Evolutionary conservation across 805 yeast species (phyloP).

Genomic region (Ogataea philodendri): DNA sequence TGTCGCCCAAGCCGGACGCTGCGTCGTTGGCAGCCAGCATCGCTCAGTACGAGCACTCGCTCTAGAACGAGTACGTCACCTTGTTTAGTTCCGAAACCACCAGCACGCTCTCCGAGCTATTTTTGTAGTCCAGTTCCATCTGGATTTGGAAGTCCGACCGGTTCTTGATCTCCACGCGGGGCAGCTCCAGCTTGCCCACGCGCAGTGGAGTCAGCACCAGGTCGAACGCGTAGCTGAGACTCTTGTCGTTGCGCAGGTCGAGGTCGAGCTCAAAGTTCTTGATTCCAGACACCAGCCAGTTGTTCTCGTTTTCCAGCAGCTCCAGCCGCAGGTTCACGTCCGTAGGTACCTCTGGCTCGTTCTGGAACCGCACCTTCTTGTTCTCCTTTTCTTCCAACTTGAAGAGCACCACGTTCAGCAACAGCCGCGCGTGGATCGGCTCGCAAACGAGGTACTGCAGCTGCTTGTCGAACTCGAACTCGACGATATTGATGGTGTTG

Average conservation of each 20-base stretch:
- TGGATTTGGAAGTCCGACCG: conserved; percentile 34
- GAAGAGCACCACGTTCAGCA: conserved; percentile 32
- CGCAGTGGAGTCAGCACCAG: conserved; percentile 69
- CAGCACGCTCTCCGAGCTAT: conserved; percentile 64
- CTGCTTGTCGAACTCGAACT: conserved; percentile 39
- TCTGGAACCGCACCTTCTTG: conserved; percentile 32
- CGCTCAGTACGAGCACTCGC: conserved; percentile 12
- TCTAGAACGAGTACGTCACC: conserved; percentile 56
- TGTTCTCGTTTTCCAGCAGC: conserved; percentile 43
- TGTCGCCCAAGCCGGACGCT: conserved; percentile 75
- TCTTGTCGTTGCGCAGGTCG: conserved; percentile 16
- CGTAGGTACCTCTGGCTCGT: conserved; percentile 21
- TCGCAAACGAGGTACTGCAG: conserved; percentile 59
- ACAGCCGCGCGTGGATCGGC: conserved; percentile 48
- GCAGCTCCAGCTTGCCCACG: conserved; percentile 69
- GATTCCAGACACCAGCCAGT: conserved; percentile 80
- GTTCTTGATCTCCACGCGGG: conserved; percentile 51
- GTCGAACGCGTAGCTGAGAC: conserved; percentile 27
- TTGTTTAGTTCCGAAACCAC: conserved; percentile 70
- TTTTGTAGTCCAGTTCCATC: conserved; percentile 64
- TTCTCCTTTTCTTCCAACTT: conserved; percentile 22
- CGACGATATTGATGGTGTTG: conserved; percentile 58
- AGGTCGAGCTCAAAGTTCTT: conserved; percentile 46
- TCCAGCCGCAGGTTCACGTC: conserved; percentile 25
- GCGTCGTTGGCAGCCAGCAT: conserved; percentile 47